Evolutionary conservation across 805 yeast genomes (phyloP).

Genomic region (Candida insectalens): DNA sequence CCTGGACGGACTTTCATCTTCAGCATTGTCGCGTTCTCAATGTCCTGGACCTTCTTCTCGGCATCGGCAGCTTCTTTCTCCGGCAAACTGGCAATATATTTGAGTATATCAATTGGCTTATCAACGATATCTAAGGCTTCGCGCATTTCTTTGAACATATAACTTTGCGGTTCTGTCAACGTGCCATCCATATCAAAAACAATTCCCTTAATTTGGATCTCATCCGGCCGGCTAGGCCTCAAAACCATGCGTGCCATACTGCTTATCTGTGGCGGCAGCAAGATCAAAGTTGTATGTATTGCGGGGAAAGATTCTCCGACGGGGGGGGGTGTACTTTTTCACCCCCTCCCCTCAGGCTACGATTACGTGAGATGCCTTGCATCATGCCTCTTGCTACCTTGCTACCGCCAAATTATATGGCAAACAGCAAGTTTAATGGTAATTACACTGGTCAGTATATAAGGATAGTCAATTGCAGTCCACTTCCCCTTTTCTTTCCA

Average conservation of each 20-base stretch:
- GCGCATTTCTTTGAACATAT: slow-evolving; percentile 45
- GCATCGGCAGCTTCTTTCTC: slow-evolving; percentile 33
- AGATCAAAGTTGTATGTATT: too few species aligned
- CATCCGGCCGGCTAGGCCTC: slow-evolving; percentile 1
- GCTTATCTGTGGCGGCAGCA: too few species aligned
- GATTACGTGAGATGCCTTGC: too few species aligned
- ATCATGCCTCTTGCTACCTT: too few species aligned
- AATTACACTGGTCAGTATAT: too few species aligned
- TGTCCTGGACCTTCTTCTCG: slow-evolving; percentile 32
- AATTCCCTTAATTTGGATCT: slow-evolving; percentile 33
- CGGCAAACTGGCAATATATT: slow-evolving; percentile 35
- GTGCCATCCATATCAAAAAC: slow-evolving; percentile 82
- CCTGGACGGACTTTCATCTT: slow-evolving; percentile 46
- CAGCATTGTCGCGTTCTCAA: slow-evolving; percentile 57
- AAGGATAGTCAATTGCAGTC: too few species aligned
- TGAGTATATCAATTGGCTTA: slow-evolving; percentile 42
- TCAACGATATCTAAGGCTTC: slow-evolving; percentile 38
- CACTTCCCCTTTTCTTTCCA: too few species aligned
- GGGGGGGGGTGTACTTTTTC: too few species aligned
- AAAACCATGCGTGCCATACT: slow-evolving; percentile 1
- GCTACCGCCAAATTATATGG: too few species aligned
- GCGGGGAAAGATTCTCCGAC: too few species aligned
- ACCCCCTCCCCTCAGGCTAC: too few species aligned
- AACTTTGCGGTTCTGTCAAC: slow-evolving; percentile 49
- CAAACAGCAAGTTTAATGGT: too few species aligned